phyloP scores from a whole-genome alignment of 129 eudicot genomes.

The Rutidosis leptorrhynchoides region DNA sequence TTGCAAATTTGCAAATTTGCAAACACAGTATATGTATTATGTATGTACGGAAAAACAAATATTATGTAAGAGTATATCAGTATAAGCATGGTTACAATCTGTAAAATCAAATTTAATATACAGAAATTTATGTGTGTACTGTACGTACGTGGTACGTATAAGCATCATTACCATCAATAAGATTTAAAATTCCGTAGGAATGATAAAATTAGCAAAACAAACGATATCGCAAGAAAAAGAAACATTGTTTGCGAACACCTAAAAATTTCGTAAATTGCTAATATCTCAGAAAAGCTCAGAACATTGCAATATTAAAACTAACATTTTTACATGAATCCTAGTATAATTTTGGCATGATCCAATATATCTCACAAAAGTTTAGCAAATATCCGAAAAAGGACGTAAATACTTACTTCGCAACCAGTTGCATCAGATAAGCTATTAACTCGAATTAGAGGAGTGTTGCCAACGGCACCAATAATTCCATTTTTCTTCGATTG shows the following conservation, averaged over 20 bases:
- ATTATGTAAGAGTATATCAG: too few species aligned
- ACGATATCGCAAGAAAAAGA: too few species aligned
- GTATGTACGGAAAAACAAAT: neutral
- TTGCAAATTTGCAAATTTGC: too few species aligned
- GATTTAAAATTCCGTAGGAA: neutral
- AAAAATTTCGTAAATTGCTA: too few species aligned
- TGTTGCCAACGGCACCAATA: conserved; percentile 76
- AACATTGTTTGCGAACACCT: neutral
- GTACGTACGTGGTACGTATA: neutral
- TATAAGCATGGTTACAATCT: too few species aligned
- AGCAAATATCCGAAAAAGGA: neutral
- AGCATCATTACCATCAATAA: neutral
- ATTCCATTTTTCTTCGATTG: conserved; percentile 49
- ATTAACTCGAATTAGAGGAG: conserved; percentile 82
- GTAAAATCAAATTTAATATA: too few species aligned
- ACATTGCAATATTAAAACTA: too few species aligned
- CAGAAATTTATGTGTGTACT: neutral
- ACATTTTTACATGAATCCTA: neutral
- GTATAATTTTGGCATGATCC: neutral
- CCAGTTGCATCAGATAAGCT: conserved; percentile 97
- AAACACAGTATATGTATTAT: neutral
- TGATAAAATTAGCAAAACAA: neutral
- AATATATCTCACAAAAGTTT: too few species aligned
- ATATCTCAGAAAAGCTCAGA: too few species aligned
- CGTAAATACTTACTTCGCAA: conserved; percentile 53